A percentile compares a stretch with the other conserved stretches of the same genome.
Evolutionary conservation across 768 basidiomycete genomes (phyloP).

Genomic region (Naganishia onofrii): DNA sequence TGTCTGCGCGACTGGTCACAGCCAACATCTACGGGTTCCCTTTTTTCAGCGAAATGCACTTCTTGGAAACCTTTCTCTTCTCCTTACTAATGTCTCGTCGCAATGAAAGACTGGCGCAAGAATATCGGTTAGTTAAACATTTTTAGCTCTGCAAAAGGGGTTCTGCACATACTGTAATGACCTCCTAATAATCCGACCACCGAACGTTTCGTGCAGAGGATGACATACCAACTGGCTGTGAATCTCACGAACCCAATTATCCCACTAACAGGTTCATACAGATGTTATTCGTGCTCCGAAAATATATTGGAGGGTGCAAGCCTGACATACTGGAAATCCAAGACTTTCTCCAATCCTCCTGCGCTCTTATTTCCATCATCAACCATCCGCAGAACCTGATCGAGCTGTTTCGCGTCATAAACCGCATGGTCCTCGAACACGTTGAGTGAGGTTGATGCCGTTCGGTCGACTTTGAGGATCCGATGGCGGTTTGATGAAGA

Average conservation of each 20-base stretch:
- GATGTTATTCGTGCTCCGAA: not conserved
- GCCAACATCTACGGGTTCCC: conserved; percentile 55
- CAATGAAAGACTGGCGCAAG: conserved; percentile 72
- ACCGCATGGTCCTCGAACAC: conserved; percentile 84
- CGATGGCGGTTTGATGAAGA: conserved; percentile 83
- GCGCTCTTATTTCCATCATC: conserved; percentile 88
- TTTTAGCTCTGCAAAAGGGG: no score
- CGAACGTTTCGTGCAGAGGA: conserved; percentile 81
- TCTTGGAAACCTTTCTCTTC: not conserved
- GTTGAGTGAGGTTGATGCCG: conserved; percentile 67
- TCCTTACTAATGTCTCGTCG: conserved; percentile 78
- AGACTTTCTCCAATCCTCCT: conserved; percentile 76
- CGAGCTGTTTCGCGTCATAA: conserved; percentile 87
- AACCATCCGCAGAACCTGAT: conserved; percentile 85
- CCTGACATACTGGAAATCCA: conserved; percentile 82
- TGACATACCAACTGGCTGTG: conserved; percentile 94
- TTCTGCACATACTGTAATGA: conserved; percentile 62
- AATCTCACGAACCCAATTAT: conserved; percentile 79
- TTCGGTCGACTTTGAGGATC: conserved; percentile 86
- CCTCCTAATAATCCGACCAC: conserved; percentile 92
- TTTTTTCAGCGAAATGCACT: not conserved
- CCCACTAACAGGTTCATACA: conserved; percentile 36
- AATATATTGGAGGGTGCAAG: not conserved
- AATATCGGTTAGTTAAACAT: not conserved
- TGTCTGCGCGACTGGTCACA: conserved; percentile 77